These are phyloP conservation scores for Pichia manshurica DNA, from an alignment of 805 yeast genomes.

Conservation along the genomic window DNA sequence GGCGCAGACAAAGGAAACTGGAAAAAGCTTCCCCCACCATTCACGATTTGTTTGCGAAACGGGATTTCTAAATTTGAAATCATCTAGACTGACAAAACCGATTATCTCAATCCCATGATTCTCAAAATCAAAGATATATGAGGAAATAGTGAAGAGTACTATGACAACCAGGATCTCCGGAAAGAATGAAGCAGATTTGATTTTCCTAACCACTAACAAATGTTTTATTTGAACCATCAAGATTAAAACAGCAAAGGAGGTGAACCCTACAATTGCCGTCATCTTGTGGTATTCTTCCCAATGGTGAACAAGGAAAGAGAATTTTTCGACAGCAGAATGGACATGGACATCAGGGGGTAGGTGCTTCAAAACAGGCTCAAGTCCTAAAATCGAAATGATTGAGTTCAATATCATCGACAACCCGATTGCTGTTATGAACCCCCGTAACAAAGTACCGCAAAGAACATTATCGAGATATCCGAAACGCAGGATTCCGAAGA, in stretches of 20 bases:
- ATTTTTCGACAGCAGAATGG: conserved; percentile 68
- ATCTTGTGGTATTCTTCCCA: conserved; percentile 43
- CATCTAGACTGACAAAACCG: conserved; percentile 56
- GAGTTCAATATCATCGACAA: conserved; percentile 77
- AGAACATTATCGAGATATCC: conserved; percentile 82
- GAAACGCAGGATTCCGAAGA: conserved; percentile 73
- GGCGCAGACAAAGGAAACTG: conserved; percentile 73
- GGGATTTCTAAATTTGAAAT: conserved; percentile 53
- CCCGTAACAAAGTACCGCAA: conserved; percentile 70
- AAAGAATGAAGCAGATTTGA: conserved; percentile 49
- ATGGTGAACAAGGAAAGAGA: conserved; percentile 50
- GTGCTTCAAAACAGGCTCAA: conserved; percentile 40
- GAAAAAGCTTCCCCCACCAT: conserved; percentile 49
- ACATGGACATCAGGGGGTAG: conserved; percentile 44
- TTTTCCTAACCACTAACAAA: conserved; percentile 28
- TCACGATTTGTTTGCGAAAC: conserved; percentile 40
- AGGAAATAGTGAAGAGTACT: conserved; percentile 48
- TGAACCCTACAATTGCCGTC: conserved; percentile 56
- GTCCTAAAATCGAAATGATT: conserved; percentile 63
- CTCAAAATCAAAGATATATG: conserved; percentile 43
- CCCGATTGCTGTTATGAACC: conserved; percentile 84
- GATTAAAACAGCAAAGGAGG: conserved; percentile 43
- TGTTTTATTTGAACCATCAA: conserved; percentile 38
- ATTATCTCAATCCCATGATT: conserved; percentile 56
- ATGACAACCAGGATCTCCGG: conserved; percentile 88